Conservation (phyloP, 192 early-diverging fungal genomes). For the Coemansia sp. region DNA sequence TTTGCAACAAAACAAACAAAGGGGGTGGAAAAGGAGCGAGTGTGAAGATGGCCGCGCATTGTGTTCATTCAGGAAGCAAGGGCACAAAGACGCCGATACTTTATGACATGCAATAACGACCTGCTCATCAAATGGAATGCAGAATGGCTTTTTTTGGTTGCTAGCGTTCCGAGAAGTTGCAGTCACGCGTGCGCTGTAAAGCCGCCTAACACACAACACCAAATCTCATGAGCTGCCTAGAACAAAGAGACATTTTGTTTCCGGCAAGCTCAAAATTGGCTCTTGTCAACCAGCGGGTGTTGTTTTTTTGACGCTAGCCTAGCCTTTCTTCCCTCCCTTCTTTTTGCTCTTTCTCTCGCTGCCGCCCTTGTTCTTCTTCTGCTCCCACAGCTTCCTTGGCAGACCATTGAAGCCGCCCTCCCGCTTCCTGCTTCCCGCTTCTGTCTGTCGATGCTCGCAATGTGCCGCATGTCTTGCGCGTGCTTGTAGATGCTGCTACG, state of each 20-base stretch:
- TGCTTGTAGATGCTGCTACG: background rate
- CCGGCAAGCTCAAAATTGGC: background rate
- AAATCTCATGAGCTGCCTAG: background rate
- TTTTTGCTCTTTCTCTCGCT: too few species aligned
- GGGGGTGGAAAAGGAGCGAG: conserved; percentile 12
- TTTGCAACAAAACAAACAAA: conserved; percentile 14
- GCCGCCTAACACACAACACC: background rate
- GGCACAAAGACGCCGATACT: conserved; percentile 8
- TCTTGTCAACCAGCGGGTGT: too few species aligned
- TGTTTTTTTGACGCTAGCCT: too few species aligned
- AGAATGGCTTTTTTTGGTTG: conserved; percentile 20
- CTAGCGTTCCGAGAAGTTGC: conserved; percentile 49
- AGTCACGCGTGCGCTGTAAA: conserved; percentile 18
- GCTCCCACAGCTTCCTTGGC: too few species aligned
- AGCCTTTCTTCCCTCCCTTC: too few species aligned
- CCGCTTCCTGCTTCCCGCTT: background rate
- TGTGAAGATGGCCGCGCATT: conserved; percentile 12
- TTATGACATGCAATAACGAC: conserved; percentile 9
- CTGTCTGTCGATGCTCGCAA: conserved; percentile 4
- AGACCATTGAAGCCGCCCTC: too few species aligned
- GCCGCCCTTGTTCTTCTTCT: too few species aligned
- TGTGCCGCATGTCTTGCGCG: background rate
- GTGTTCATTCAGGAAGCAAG: conserved; percentile 15
- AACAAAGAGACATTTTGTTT: background rate
- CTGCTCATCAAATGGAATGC: conserved; percentile 7